These are phyloP conservation scores for Crucihimalaya himalaica DNA, from an alignment of 345 rosid species.

Conservation along the genomic window DNA sequence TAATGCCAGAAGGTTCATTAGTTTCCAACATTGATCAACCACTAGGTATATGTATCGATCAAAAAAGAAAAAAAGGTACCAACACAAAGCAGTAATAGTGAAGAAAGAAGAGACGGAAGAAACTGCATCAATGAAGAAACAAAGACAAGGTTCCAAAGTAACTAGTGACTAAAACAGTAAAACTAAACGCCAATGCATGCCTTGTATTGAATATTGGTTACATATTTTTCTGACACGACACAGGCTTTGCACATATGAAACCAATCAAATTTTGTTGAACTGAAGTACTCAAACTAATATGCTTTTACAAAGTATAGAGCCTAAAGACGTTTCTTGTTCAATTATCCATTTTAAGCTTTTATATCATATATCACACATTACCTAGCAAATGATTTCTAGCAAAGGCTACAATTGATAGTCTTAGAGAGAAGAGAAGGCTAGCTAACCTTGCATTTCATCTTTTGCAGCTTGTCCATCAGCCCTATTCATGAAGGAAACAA, in stretches of 20 bases:
- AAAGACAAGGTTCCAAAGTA: constrained; percentile 4
- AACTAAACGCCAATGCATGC: background rate
- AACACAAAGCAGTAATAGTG: constrained; percentile 13
- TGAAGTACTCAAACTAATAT: constrained; percentile 14
- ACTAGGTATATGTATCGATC: background rate
- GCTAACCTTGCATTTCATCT: constrained; percentile 99
- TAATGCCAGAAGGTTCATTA: constrained; percentile 16
- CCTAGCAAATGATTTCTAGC: background rate
- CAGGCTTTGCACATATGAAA: background rate
- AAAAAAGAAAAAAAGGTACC: constrained; percentile 7
- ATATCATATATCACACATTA: constrained; percentile 6
- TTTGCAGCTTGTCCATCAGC: constrained; percentile 99
- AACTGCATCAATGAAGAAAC: background rate
- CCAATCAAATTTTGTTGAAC: background rate
- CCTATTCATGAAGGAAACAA: constrained; percentile 97
- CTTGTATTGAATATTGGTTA: background rate
- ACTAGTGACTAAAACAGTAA: constrained; percentile 14
- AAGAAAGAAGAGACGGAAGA: background rate
- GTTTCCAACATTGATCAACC: constrained; percentile 12
- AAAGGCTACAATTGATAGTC: constrained; percentile 19
- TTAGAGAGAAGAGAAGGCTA: constrained; percentile 1
- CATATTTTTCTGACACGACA: background rate
- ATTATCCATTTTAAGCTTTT: background rate
- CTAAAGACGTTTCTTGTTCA: constrained; percentile 1
- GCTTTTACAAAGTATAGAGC: background rate